Percentiles rank a stretch among this genome's conserved stretches.
Evolutionary conservation across 1,284 basidiomycete species (phyloP).

Genomic region (Prillingera fragicola): DNA sequence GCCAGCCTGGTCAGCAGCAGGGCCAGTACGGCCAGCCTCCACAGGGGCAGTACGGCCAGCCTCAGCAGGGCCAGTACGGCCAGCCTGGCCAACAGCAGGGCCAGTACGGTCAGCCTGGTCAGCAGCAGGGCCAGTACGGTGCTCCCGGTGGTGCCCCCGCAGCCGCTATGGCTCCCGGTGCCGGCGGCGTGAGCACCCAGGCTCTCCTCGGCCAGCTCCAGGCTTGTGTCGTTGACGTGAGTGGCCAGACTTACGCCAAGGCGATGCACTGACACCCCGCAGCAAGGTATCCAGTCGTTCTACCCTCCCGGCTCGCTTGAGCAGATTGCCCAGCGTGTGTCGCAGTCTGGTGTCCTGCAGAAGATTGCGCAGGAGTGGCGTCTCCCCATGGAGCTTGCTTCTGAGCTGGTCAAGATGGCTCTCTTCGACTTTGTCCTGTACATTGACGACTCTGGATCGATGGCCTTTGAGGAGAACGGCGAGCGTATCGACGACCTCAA

Average conservation of each 20-base stretch:
- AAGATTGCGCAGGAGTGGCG: constrained; percentile 48
- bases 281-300: constrained; percentile 50
- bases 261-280: background rate
- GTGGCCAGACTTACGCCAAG: constrained; percentile 1
- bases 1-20: constrained; percentile 9
- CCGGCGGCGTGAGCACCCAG: constrained; percentile 14
- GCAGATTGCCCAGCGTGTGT: constrained; percentile 47
- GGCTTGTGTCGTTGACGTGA: constrained; percentile 48
- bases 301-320: constrained; percentile 49
- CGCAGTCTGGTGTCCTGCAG: constrained; percentile 44
- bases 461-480: constrained; percentile 48
- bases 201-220: constrained; percentile 33
- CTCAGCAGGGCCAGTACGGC: constrained; percentile 22
- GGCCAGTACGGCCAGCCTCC: constrained; percentile 14
- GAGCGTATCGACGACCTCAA: constrained; percentile 50
- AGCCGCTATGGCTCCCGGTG: constrained; percentile 21
- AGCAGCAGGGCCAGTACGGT: constrained; percentile 13
- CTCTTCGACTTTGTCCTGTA: constrained; percentile 48
- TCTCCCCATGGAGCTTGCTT: constrained; percentile 49
- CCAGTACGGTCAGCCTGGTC: constrained; percentile 7
- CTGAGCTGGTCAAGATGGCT: constrained; percentile 47
- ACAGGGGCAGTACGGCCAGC: constrained; percentile 24
- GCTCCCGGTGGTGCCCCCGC: constrained; percentile 18
- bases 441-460: constrained; percentile 49
- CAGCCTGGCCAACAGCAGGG: constrained; percentile 15